phyloP scores from a whole-genome alignment of 257 asterid genomes.

The Gynochthodes officinalis region DNA sequence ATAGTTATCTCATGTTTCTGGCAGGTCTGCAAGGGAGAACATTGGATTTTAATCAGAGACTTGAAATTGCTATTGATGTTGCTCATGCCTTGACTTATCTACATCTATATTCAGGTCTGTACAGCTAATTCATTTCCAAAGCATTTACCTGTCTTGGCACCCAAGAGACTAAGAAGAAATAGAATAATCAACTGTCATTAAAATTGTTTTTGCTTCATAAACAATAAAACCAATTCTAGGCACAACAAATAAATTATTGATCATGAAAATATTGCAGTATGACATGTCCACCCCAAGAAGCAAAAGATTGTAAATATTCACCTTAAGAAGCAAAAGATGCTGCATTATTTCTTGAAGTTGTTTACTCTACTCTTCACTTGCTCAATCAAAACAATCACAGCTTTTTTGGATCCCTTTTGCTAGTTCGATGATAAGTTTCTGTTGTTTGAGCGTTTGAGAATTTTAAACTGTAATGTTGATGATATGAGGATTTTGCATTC shows the following conservation, averaged over 20 bases:
- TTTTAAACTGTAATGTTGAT: neutral
- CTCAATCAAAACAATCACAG: neutral
- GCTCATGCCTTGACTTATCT: constrained; percentile 95
- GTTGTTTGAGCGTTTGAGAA: neutral
- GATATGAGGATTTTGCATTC: neutral
- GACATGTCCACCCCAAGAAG: neutral
- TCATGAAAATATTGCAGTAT: neutral
- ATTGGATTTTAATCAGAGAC: constrained; percentile 89
- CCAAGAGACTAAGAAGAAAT: neutral
- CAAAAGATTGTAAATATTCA: neutral
- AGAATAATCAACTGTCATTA: neutral
- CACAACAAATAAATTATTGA: no score
- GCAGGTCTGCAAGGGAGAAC: constrained; percentile 69
- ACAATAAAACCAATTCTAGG: neutral
- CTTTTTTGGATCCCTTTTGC: neutral
- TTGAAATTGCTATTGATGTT: constrained; percentile 85
- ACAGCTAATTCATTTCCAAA: constrained; percentile 16
- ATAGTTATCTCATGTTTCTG: constrained; percentile 27
- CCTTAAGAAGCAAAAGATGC: neutral
- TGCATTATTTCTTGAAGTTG: neutral
- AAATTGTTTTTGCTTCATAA: neutral
- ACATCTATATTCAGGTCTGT: constrained; percentile 80
- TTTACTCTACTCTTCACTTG: neutral
- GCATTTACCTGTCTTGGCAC: neutral
- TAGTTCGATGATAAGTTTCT: neutral